These are phyloP conservation scores for Azolla pinnata DNA, from an alignment of 75 land plant species.

Conservation along the genomic window DNA sequence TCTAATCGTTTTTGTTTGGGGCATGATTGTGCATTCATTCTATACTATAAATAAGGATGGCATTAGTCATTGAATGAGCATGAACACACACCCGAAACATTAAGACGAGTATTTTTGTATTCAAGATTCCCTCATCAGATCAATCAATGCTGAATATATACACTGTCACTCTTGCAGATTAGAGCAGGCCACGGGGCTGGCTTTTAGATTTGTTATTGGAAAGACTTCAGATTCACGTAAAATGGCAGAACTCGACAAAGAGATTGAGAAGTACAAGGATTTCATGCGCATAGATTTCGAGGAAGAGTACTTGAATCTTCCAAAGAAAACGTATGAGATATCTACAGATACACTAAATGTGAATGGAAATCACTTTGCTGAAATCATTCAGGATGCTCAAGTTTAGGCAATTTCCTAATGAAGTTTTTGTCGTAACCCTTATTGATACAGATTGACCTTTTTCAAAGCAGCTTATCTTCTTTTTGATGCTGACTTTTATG, in stretches of 20 bases:
- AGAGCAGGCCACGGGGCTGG: constrained; percentile 68
- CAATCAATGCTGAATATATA: too few relatives aligned
- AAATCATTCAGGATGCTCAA: too few relatives aligned
- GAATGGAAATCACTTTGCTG: too few relatives aligned
- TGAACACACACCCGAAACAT: too few relatives aligned
- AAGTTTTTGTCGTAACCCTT: background rate
- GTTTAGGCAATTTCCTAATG: background rate
- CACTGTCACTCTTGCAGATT: too few relatives aligned
- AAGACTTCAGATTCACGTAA: constrained; percentile 42
- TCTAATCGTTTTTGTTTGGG: too few relatives aligned
- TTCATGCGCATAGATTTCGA: constrained; percentile 66
- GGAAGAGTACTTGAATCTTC: constrained; percentile 53
- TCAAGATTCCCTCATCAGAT: too few relatives aligned
- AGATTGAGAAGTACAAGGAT: constrained; percentile 54
- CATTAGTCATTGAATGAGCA: too few relatives aligned
- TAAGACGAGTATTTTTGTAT: too few relatives aligned
- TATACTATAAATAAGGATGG: too few relatives aligned
- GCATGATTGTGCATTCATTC: too few relatives aligned
- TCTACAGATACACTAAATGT: background rate
- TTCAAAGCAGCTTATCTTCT: constrained; percentile 68
- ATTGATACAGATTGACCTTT: constrained; percentile 52
- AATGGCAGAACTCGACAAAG: constrained; percentile 55
- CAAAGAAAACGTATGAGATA: constrained; percentile 55
- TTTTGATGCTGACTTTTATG: constrained; percentile 83
- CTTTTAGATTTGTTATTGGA: constrained; percentile 84